Evolutionary conservation across 305 asterid genomes (phyloP), one percentile per base, ranked within the genome.

Genomic region (Fraxinus sp.): DNA sequence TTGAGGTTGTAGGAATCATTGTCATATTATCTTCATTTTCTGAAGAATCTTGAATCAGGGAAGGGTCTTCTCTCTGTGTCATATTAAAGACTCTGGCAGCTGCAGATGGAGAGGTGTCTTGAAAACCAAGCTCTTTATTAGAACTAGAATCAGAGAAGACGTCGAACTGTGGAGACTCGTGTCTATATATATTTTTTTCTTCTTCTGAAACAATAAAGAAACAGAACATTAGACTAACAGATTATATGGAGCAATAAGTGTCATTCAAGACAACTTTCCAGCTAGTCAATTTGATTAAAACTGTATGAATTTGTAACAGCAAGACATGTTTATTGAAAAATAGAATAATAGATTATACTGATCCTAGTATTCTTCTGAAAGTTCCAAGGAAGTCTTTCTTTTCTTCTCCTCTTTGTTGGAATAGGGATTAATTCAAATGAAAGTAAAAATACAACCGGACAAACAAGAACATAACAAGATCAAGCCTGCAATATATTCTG

Each of bases 111-210:
- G 87, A 79, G 5, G 77, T 59, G 46, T 86, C 87, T 62, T 22
- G 82, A 80, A 30, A 72, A 49, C 30, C 68, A 78, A 71, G 77
- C n/a, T 74, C 85, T 77, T 82, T 80, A 75, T 49, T 35, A 74
- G 33, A 76, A 18, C 52, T 14, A 79, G 85, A 86, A 77, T 86
- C 86, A 78, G 77, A 68, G 33, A 81, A 68, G 64, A 59, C 79
- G 35, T 86, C 92, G 79, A 89, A 85, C 78, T 90, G 88, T 14
- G 90, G 92, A 55, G 95, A 93, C 81, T 35, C 75, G 35, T 2
- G 0, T 37, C 86, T 93, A 22, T 0, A 22, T 62, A 39, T 39
- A 39, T 24, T 3, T 85, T 24, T 3, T 85, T 93, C 97, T 85
- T 89, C 93, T 82, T 87, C 97, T 92, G 88, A 62, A 83, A 87